Evolutionary conservation across 352 stramenopile species (phyloP).

Genomic region (Plasmopara muralis): DNA sequence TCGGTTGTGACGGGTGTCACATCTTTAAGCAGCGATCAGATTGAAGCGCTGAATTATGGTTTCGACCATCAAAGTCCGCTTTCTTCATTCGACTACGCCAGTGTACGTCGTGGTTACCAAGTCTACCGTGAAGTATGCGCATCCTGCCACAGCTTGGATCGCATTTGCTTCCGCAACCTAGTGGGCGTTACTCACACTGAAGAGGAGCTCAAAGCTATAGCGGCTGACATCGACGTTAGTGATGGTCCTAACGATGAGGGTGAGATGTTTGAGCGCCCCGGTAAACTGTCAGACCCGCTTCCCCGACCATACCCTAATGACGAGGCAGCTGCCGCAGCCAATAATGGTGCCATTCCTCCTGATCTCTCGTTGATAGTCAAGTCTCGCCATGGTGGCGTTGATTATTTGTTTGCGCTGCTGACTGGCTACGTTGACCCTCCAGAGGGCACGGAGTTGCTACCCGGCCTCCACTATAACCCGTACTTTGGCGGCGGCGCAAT

Average conservation of each 20-base stretch:
- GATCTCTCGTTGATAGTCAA: slow-evolving; percentile 98
- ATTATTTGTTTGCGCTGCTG: slow-evolving; percentile 97
- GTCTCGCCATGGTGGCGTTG: slow-evolving; percentile 89
- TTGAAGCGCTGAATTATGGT: slow-evolving; percentile 82
- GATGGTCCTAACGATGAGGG: slow-evolving; percentile 97
- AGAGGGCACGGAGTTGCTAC: slow-evolving; percentile 81
- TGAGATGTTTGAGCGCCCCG: slow-evolving; percentile 99
- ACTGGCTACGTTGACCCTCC: slow-evolving; percentile 96
- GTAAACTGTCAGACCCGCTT: slow-evolving; percentile 94
- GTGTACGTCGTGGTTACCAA: slow-evolving; percentile 97
- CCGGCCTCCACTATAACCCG: slow-evolving; percentile 96
- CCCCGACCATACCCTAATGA: slow-evolving; percentile 97
- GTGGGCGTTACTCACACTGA: slow-evolving; percentile 96
- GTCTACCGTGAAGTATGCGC: slow-evolving; percentile 99
- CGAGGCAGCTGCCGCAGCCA: slow-evolving; percentile 93
- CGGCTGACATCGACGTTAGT: slow-evolving; percentile 93
- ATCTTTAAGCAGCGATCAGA: slow-evolving; percentile 81
- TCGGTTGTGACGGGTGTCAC: slow-evolving; percentile 77
- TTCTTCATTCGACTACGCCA: slow-evolving; percentile 87
- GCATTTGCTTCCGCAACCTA: slow-evolving; percentile 97
- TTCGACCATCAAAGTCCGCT: slow-evolving; percentile 84
- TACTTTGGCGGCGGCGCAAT: slow-evolving; percentile 98
- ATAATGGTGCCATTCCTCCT: slow-evolving; percentile 96
- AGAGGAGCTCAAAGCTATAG: slow-evolving; percentile 86
- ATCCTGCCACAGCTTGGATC: slow-evolving; percentile 95